Evolutionary conservation across 495 filamentous ascomycete genomes (phyloP).

Genomic region (Neurospora hispaniola): DNA sequence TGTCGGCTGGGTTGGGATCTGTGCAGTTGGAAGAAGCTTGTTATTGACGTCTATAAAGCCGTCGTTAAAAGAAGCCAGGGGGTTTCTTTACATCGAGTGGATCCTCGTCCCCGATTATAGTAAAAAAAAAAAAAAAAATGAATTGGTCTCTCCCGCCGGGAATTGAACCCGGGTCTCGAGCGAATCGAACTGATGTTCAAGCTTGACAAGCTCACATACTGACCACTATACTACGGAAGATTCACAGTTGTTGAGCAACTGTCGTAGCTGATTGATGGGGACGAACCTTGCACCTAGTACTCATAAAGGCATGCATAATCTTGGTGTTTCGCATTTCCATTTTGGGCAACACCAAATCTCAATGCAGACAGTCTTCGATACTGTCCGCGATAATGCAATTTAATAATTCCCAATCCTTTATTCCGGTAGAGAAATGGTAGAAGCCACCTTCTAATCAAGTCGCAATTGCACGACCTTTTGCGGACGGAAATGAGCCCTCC

Average conservation of each 20-base stretch:
- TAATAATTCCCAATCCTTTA: no score
- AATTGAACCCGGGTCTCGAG: no score
- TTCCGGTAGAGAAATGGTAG: no score
- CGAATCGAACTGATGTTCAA: no score
- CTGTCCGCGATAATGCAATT: fast-evolving
- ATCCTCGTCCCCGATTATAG: not conserved
- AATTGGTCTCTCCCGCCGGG: not conserved
- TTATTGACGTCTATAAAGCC: not conserved
- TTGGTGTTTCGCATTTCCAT: not conserved
- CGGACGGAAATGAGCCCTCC: no score
- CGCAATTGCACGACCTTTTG: not conserved
- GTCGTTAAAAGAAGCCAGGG: not conserved
- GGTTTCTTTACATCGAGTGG: not conserved
- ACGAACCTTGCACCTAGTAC: not conserved
- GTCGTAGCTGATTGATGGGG: not conserved
- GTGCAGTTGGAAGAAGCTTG: not conserved
- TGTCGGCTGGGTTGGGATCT: not conserved
- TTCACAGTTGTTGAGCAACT: not conserved
- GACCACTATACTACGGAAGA: not conserved
- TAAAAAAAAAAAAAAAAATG: not conserved
- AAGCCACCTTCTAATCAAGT: no score
- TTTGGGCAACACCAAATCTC: not conserved
- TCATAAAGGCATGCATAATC: not conserved
- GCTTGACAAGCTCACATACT: not conserved
- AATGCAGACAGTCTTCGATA: not conserved